Evolutionary conservation across 2,329 filamentous ascomycete genomes (phyloP).

Genomic region (Chrysosporium keratinophilum): DNA sequence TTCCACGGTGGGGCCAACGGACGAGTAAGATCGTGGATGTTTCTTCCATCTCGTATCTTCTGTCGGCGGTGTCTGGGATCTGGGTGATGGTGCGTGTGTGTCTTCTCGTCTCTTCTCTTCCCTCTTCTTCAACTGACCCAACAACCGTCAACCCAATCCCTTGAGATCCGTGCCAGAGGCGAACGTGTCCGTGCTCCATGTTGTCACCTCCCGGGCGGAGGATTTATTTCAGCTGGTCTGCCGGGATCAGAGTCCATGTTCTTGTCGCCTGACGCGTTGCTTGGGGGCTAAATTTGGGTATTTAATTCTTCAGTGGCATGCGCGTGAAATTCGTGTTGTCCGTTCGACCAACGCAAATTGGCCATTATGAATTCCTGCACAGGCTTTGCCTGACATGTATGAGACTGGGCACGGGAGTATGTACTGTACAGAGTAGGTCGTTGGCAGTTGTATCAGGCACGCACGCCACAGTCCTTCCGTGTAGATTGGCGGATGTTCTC

Average conservation of each 20-base stretch:
- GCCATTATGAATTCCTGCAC: too few species aligned
- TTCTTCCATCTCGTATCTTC: conserved; percentile 3
- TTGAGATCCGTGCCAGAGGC: background rate
- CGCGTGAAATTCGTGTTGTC: too few species aligned
- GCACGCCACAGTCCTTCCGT: background rate
- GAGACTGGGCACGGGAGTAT: background rate
- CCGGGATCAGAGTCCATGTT: background rate
- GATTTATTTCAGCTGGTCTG: background rate
- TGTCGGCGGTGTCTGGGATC: background rate
- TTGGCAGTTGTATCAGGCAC: background rate
- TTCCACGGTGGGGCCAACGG: conserved; percentile 1
- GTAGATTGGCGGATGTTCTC: background rate
- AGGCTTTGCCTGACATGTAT: background rate
- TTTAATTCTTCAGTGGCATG: background rate
- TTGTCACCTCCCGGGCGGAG: background rate
- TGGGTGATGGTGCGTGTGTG: background rate
- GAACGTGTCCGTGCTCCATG: conserved; percentile 4
- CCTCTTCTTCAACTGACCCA: background rate
- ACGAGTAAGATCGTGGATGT: background rate
- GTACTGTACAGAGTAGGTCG: background rate
- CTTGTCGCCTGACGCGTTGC: background rate
- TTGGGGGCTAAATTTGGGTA: background rate
- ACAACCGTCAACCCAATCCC: background rate
- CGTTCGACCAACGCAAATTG: too few species aligned
- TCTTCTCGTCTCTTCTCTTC: too few species aligned